Base-by-base conservation (phyloP, 2,329 filamentous ascomycete species). In the Chaetoscypha palmicola region DNA sequence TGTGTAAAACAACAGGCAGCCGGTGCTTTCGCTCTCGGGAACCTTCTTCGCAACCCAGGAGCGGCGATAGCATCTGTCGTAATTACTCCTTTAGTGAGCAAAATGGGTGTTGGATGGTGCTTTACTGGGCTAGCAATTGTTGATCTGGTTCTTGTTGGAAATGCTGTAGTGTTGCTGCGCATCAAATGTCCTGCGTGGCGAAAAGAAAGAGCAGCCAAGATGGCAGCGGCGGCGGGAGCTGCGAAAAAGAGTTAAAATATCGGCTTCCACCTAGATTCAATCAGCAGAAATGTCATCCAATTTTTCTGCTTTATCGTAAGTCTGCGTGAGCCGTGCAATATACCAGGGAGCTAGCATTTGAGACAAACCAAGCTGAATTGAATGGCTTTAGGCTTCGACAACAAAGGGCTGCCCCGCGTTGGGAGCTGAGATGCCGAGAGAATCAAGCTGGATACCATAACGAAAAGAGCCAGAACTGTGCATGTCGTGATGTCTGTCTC, bases 101-200 rank as follows among this genome's bases (percentile, higher is more conserved):
- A 41, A n/a, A 41, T 41, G 38, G 38, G 38, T 12, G 38, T 41
- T 9, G 38, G 38, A 17, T 41, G 38, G 38, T 41, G 38, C 21
- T 41, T 41, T 23, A 41, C 38, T 22, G 38, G 38, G 2, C 38
- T 41, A 4, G 38, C 38, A 16, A 41, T 41, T 22, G 30, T 41
- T 12, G 38, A 41, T 22, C 16, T 41, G 17, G 5, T 41, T 12
- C 30, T 41, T 10, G 38, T 41, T 14, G 38, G 38, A 34, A 41
- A 33, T 16, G 38, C 38, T 10, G 38, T 41, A 9, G 34, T 41
- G 17, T n/a, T 41, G 3, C 20, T 41, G 22, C 19, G 30, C 3
- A 34, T 41, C 19, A 41, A 41, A 32, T 41, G 38, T n/a, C 38
- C 38, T 11, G 38, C 20, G 2, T 41, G 38, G 38, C 17, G 38